These are phyloP conservation scores for Cytospora mali DNA, from an alignment of 2,329 filamentous ascomycete species.

Conservation along the genomic window DNA sequence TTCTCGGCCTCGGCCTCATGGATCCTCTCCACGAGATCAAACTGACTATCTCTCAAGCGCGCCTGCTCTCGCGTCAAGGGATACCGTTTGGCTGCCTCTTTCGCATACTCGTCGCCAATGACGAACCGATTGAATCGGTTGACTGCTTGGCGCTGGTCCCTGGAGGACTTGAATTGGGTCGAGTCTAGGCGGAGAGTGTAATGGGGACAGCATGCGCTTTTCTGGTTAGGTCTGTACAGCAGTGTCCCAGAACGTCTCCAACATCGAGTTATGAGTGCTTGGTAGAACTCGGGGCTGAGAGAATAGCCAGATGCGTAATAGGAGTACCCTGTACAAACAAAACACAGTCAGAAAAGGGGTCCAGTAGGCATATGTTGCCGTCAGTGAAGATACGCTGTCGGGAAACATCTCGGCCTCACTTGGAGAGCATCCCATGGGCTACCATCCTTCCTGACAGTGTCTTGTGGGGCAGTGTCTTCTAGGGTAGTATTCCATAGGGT, in stretches of 20 bases:
- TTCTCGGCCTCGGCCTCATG: conserved; percentile 66
- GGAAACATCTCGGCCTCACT: background rate
- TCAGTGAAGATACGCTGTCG: background rate
- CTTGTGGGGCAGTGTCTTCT: background rate
- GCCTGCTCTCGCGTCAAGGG: conserved; percentile 69
- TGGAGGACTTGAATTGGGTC: conserved; percentile 63
- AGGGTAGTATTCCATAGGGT: background rate
- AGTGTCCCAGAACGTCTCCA: conserved; percentile 75
- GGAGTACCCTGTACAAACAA: conserved; percentile 59
- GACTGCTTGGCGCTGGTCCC: conserved; percentile 73
- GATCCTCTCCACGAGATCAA: conserved; percentile 66
- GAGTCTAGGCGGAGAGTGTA: conserved; percentile 80
- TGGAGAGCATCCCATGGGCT: background rate
- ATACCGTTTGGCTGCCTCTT: conserved; percentile 63
- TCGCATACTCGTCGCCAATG: conserved; percentile 67
- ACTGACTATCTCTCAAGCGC: conserved; percentile 66
- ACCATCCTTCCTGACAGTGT: background rate
- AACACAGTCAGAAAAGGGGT: conserved; percentile 14
- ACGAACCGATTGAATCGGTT: conserved; percentile 74
- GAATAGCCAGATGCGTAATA: conserved; percentile 69
- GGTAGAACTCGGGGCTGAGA: conserved; percentile 69
- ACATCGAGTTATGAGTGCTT: conserved; percentile 70
- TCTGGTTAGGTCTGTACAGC: conserved; percentile 78
- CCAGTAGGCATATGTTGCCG: background rate
- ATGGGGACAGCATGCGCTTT: conserved; percentile 85